phyloP scores from a whole-genome alignment of 2,329 filamentous ascomycete genomes.

The Calonectria pteridis region DNA sequence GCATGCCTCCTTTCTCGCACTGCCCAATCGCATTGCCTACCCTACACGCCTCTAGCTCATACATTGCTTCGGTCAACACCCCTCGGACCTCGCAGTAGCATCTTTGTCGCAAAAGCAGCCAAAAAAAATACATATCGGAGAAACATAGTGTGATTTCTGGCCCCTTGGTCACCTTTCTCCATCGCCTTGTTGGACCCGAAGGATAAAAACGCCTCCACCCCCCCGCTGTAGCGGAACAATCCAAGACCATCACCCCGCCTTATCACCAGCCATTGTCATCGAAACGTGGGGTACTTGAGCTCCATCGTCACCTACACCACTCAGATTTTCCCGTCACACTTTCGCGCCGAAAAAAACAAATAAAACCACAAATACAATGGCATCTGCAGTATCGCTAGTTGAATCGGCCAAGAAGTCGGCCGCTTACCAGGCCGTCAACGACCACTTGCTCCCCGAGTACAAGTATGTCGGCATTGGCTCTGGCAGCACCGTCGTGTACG shows the following conservation, averaged over 20 bases:
- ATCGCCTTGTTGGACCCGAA: not conserved
- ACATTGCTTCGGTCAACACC: not conserved
- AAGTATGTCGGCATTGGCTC: slow-evolving; percentile 83
- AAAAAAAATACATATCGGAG: not conserved
- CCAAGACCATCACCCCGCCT: slow-evolving; percentile 16
- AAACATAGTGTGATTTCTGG: not conserved
- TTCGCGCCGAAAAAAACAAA: slow-evolving; percentile 9
- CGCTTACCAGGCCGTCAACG: slow-evolving; percentile 78
- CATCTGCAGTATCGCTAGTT: slow-evolving; percentile 59
- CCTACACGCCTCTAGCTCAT: slow-evolving; percentile 19
- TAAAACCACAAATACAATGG: slow-evolving; percentile 53
- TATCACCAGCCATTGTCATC: slow-evolving; percentile 18
- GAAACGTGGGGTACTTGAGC: slow-evolving; percentile 20
- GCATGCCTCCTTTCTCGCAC: not conserved
- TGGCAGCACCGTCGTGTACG: slow-evolving; percentile 85
- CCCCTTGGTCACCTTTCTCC: not conserved
- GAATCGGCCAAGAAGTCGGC: slow-evolving; percentile 82
- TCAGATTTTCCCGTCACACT: not conserved
- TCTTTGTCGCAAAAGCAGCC: not conserved
- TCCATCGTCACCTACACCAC: slow-evolving; percentile 6
- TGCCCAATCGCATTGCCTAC: slow-evolving; percentile 15
- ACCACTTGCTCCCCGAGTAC: slow-evolving; percentile 75
- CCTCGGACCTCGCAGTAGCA: not conserved
- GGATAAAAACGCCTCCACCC: not conserved
- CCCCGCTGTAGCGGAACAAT: not conserved